Conservation (phyloP, 2,329 filamentous ascomycete genomes). For the Endoconidiophora laricicola region DNA sequence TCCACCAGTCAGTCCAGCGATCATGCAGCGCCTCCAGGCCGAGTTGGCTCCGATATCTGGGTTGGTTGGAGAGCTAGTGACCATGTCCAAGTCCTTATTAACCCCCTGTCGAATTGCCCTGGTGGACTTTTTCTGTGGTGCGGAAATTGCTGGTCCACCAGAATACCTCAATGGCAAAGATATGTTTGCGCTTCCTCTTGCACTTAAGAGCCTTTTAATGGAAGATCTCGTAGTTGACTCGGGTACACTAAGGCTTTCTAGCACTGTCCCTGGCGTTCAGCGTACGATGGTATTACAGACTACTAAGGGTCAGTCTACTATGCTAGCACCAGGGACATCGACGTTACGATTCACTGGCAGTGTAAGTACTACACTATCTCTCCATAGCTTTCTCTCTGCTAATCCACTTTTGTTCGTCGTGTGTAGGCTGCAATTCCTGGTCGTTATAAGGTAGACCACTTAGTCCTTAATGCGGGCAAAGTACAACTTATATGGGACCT, state of each 20-base stretch:
- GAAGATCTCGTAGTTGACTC: slow-evolving; percentile 9
- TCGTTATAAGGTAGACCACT: slow-evolving; percentile 56
- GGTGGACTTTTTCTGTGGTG: slow-evolving; percentile 53
- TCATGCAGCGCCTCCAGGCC: background rate
- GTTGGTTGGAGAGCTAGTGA: slow-evolving; percentile 30
- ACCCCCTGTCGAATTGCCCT: slow-evolving; percentile 52
- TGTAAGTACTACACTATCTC: slow-evolving; percentile 16
- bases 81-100: slow-evolving; percentile 26
- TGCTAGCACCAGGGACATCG: slow-evolving; percentile 35
- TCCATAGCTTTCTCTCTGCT: slow-evolving; percentile 17
- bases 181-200: slow-evolving; percentile 16
- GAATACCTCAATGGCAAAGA: slow-evolving; percentile 32
- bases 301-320: slow-evolving; percentile 6
- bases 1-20: background rate
- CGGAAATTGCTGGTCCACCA: slow-evolving; percentile 52
- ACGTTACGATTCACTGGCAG: slow-evolving; percentile 22
- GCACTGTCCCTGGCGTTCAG: slow-evolving; percentile 2
- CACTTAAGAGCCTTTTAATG: slow-evolving; percentile 6
- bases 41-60: slow-evolving; percentile 28
- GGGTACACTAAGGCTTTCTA: slow-evolving; percentile 6
- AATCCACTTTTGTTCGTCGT: background rate
- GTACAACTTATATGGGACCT: slow-evolving; percentile 50
- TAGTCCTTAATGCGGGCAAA: slow-evolving; percentile 48
- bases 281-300: slow-evolving; percentile 18
- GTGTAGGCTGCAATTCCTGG: slow-evolving; percentile 48